A percentile compares a stretch with the other conserved stretches of the same genome.
These are phyloP conservation scores for Heteromeles arbutifolia DNA, from an alignment of 306 rosid genomes.

Conservation along the genomic window DNA sequence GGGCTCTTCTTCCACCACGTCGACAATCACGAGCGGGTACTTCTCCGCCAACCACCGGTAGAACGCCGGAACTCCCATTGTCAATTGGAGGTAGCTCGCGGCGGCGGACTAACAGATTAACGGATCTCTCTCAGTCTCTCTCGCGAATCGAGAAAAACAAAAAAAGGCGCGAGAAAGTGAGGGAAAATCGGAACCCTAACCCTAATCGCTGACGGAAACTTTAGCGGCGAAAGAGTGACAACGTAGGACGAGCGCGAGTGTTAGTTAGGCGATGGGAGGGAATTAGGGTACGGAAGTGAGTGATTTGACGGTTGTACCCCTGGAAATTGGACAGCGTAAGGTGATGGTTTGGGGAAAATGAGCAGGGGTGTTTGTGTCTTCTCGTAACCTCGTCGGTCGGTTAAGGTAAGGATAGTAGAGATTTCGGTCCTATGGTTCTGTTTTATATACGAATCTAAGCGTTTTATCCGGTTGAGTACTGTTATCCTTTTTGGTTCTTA, in stretches of 20 bases:
- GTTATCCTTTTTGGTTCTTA: too few relatives aligned
- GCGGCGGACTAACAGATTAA: background rate
- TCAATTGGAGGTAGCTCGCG: slow-evolving; percentile 10
- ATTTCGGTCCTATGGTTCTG: too few relatives aligned
- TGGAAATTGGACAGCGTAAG: too few relatives aligned
- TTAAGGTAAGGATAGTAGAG: too few relatives aligned
- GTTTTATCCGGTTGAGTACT: too few relatives aligned
- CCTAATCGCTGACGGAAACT: background rate
- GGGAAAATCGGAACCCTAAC: slow-evolving; percentile 1
- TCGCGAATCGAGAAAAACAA: background rate
- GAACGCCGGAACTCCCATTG: slow-evolving; percentile 99
- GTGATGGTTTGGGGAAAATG: background rate
- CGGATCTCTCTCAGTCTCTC: slow-evolving; percentile 6
- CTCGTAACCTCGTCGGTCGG: too few relatives aligned
- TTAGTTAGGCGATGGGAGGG: background rate
- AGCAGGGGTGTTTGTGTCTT: background rate
- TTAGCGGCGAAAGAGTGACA: background rate
- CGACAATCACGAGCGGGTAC: slow-evolving; percentile 74
- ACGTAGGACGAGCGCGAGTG: background rate
- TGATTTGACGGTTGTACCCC: slow-evolving; percentile 10
- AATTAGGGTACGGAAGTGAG: slow-evolving; percentile 14
- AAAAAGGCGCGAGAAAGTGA: background rate
- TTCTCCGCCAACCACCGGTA: slow-evolving; percentile 96
- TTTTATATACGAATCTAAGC: too few relatives aligned
- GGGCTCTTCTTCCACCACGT: slow-evolving; percentile 79